Evolutionary conservation across 345 rosid species (phyloP).

Genomic region (Aethionema arabicum): DNA sequence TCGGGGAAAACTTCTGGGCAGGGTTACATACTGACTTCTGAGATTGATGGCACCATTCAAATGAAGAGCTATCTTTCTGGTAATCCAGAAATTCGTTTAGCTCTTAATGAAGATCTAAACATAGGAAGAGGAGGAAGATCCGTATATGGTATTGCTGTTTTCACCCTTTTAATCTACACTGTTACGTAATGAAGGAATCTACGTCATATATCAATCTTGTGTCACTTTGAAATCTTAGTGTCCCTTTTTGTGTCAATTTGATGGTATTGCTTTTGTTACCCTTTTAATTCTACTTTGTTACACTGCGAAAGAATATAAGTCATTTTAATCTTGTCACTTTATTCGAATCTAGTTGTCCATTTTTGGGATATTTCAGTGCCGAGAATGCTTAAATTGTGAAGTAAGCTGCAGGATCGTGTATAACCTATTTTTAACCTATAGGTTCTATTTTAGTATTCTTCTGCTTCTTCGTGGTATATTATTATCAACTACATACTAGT

Average conservation of each 20-base stretch:
- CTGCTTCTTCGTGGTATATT: slow-evolving; percentile 18
- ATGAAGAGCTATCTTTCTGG: slow-evolving; percentile 99
- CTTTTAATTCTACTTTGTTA: no score
- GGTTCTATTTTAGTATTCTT: slow-evolving; percentile 7
- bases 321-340: no score
- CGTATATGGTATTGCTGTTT: slow-evolving; percentile 58
- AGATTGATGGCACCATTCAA: slow-evolving; percentile 99
- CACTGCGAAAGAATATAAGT: no score
- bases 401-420: slow-evolving; percentile 20
- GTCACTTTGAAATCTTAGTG: slow-evolving; percentile 11
- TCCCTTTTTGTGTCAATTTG: not conserved
- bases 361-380: not conserved
- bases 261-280: no score
- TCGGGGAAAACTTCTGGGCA: slow-evolving; percentile 29
- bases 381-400: slow-evolving; percentile 11
- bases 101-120: slow-evolving; percentile 89
- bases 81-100: slow-evolving; percentile 94
- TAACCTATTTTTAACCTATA: slow-evolving; percentile 3
- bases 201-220: slow-evolving; percentile 1
- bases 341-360: slow-evolving; percentile 5
- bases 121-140: slow-evolving; percentile 86
- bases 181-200: not conserved
- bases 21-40: slow-evolving; percentile 98
- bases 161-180: slow-evolving; percentile 2
- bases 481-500: slow-evolving; percentile 9